Evolutionary conservation across 2,329 filamentous ascomycete genomes (phyloP).

Genomic region (Colletotrichum scovillei): DNA sequence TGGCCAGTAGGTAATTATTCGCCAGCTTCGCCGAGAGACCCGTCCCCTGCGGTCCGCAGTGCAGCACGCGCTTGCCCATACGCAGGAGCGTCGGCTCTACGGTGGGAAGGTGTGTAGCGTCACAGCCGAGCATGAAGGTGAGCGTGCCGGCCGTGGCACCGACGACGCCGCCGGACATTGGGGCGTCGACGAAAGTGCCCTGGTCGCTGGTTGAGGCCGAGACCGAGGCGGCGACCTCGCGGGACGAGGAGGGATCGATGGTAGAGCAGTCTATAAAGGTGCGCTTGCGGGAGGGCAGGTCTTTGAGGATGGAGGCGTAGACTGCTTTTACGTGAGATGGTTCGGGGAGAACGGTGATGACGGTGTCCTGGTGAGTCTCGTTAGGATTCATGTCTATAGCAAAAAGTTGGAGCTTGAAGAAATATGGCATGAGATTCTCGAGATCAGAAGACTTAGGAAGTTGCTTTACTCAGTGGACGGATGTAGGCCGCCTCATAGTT

Average conservation of each 20-base stretch:
- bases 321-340: conserved; percentile 88
- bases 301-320: conserved; percentile 79
- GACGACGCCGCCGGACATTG: conserved; percentile 96
- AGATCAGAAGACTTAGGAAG: background rate
- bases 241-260: conserved; percentile 90
- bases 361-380: conserved; percentile 71
- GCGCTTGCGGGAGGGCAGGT: conserved; percentile 67
- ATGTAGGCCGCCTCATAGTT: background rate
- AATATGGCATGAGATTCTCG: background rate
- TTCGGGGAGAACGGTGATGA: conserved; percentile 91
- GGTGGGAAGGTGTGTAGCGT: conserved; percentile 68
- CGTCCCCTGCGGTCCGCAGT: conserved; percentile 85
- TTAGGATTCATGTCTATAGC: conserved; percentile 38
- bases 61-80: conserved; percentile 89
- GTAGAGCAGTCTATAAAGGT: conserved; percentile 97
- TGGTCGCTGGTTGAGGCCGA: conserved; percentile 59
- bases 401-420: background rate
- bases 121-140: conserved; percentile 93
- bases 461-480: background rate
- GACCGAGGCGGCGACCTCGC: conserved; percentile 78
- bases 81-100: conserved; percentile 76
- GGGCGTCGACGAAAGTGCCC: conserved; percentile 89
- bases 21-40: conserved; percentile 93
- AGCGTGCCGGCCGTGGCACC: conserved; percentile 88
- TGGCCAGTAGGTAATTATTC: conserved; percentile 95